Evolutionary conservation across 345 rosid species (phyloP), one percentile per base, ranked within the genome.

Genomic region (Ceriops decandra): DNA sequence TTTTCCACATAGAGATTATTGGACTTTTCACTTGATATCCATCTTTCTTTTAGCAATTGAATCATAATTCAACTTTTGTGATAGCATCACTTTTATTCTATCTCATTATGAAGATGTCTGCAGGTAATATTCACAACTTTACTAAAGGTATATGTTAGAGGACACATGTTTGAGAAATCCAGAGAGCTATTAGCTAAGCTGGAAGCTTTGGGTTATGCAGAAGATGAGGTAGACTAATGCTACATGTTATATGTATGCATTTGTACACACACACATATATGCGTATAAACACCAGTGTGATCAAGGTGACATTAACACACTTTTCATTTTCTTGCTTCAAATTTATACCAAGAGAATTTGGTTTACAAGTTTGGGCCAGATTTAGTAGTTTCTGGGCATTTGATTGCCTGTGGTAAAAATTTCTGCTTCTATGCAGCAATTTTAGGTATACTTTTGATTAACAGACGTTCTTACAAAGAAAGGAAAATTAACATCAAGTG

Each of bases 111-210:
- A 53, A 75, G 67, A 68, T 69, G 61, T 58, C 72, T 81, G 69
- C 89, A 93, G 98, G 95, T 93, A 68, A 82, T 89, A 70, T 71
- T 88, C 85, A 93, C 98, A 64, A 93, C 97, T 59, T 68, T 91
- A 73, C 78, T 93, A 35, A 93, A 93, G 79, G 98, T 84, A 20
- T 93, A 93, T 73, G 88, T 88, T 22, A 85, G 86, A 85, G 96
- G 97, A 74, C 92, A 95, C 31, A 72, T 89, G 79, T 91, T 91
- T 86, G 97, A 89, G 16, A 88, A 86, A 71, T 85, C 98, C 28
- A 86, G 83, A 71, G 84, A 85, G 71, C 74, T 89, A 62, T 82
- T 93, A 35, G 68, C 82, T 52, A 84, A 91, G 77, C 80, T 93
- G 70, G 93, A 88, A 72, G 69, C 82, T 70, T 68, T 82, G 78